A percentile compares a stretch with the other conserved stretches of the same genome.
Conservation (phyloP, 176 grass and related monocot species). For the Eremochloa ophiuroides region DNA sequence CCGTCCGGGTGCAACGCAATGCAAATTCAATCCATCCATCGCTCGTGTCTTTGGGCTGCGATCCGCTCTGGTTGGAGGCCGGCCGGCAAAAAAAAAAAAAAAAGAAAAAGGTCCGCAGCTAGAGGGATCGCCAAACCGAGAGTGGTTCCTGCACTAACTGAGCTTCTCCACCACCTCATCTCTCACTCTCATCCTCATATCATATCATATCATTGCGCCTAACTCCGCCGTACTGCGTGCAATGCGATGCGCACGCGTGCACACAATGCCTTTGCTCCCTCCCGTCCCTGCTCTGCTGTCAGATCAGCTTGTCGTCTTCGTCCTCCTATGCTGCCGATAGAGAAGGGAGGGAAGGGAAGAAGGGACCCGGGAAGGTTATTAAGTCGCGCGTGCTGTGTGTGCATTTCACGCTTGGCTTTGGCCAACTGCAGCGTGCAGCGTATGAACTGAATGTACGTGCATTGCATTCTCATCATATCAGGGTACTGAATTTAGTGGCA, state of each 20-base stretch:
- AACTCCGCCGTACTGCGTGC: not conserved
- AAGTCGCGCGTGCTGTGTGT: not conserved
- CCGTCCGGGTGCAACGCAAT: not conserved
- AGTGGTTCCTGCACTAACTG: slow-evolving; percentile 15
- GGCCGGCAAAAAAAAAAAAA: not conserved
- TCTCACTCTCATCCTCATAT: not conserved
- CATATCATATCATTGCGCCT: not conserved
- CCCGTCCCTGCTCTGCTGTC: not conserved
- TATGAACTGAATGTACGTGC: not conserved
- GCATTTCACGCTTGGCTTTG: not conserved
- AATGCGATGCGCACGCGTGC: not conserved
- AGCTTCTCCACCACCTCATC: not conserved
- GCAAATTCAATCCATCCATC: not conserved
- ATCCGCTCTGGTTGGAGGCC: not conserved
- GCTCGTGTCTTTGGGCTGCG: not conserved
- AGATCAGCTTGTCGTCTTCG: not conserved
- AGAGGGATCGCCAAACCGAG: not conserved
- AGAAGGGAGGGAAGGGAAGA: not conserved
- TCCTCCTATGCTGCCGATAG: not conserved
- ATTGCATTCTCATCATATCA: not conserved
- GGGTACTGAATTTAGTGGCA: not conserved
- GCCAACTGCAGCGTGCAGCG: no score
- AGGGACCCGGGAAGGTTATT: no score
- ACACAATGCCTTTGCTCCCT: not conserved
- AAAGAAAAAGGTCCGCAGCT: not conserved